phyloP scores from a whole-genome alignment of 805 yeast species.

The Starmerella khaoyaiensis region DNA sequence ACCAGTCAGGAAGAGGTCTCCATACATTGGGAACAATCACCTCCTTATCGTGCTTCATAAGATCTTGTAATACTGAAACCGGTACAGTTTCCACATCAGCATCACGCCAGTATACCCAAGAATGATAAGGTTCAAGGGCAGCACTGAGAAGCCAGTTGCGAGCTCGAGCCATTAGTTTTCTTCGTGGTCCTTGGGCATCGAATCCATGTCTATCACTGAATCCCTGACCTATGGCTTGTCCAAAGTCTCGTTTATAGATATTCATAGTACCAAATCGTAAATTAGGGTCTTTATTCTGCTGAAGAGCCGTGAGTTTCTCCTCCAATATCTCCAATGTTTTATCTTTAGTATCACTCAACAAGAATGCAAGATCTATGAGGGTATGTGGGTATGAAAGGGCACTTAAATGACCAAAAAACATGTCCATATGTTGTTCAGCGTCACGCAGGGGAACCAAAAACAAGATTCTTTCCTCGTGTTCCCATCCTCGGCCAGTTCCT shows the following conservation, averaged over 20 bases:
- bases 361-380: slow-evolving; percentile 66
- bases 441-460: slow-evolving; percentile 86
- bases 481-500: slow-evolving; percentile 69
- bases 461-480: slow-evolving; percentile 59
- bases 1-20: slow-evolving; percentile 90
- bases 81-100: slow-evolving; percentile 95
- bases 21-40: slow-evolving; percentile 95
- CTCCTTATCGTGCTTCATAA: slow-evolving; percentile 86
- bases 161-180: slow-evolving; percentile 93
- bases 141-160: slow-evolving; percentile 87
- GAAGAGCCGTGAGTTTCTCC: slow-evolving; percentile 46
- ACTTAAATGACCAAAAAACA: slow-evolving; percentile 73
- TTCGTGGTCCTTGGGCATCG: slow-evolving; percentile 91
- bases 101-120: slow-evolving; percentile 97
- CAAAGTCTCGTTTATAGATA: slow-evolving; percentile 82
- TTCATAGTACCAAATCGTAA: slow-evolving; percentile 66
- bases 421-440: slow-evolving; percentile 78
- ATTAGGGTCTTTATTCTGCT: slow-evolving; percentile 46
- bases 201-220: slow-evolving; percentile 93
- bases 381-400: slow-evolving; percentile 79
- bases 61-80: slow-evolving; percentile 71
- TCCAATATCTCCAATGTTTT: slow-evolving; percentile 59
- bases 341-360: slow-evolving; percentile 84
- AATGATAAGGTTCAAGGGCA: slow-evolving; percentile 83
- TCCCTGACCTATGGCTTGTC: slow-evolving; percentile 87